Evolutionary conservation across 2,329 filamentous ascomycete species (phyloP), one percentile per base, ranked within the genome.

Genomic region (Ascochyta fabae): DNA sequence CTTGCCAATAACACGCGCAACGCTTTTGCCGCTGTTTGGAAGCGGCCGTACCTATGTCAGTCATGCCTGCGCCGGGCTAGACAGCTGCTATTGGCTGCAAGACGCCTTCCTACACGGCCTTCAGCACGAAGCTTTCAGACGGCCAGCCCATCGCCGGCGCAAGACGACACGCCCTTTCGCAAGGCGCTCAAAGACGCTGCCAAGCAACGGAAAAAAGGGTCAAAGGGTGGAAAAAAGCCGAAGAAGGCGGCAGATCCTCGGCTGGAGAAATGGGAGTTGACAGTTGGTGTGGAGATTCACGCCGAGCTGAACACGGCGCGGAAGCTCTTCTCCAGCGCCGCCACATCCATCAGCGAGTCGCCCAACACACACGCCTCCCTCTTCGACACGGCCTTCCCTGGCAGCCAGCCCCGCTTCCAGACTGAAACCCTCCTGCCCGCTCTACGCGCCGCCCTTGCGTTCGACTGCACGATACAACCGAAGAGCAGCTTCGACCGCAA

Each of bases 231-330:
- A 1, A 64, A 59, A 16, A 45, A 47, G 7, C 34, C 60, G 2
- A 41, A 53, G 12, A 64, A 66, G 8, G 43, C 16, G 4, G 39
- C 15, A 12, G 65, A 73, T 35, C 48, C 63, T 16, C 64, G 66
- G 8, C 56, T 78, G 48, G 72, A 79, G 36, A 87, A 88, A 31
- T 99, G 95, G 95, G 91, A 97, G 75, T 81, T 98, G 68, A 97
- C 94, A 0, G 92, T 98, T 26, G 95, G 95, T 58, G 93, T 99
- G 65, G 95, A 99, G 79, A 95, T 99, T 61, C 95, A 99, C 73
- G 95, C 95, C 19, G 94, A 98, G 77, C 83, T 99, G 69, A 96
- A 98, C 76, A 95, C 93, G 0, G 82, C 85, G 4, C 83, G 84
- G 69, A 99, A 99, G 78, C 85, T 99, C 52, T 99, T 99, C 79